Percentiles rank a stretch among this genome's conserved stretches.
phyloP scores from a whole-genome alignment of 1,284 basidiomycete species.

The Prillingera fragicola region DNA sequence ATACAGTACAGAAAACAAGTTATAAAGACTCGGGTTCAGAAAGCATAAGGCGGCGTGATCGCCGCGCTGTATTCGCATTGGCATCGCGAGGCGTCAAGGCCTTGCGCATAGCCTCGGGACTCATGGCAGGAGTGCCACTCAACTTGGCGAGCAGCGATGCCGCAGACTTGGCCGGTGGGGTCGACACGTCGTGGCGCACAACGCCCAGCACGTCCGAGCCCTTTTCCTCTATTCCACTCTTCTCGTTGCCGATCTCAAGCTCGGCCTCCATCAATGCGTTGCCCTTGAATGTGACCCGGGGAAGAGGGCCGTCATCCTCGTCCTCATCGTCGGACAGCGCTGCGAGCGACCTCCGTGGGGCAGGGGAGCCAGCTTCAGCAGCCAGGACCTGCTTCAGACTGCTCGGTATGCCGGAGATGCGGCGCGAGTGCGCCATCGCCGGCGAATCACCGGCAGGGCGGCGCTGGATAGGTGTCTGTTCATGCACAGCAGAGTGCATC shows the following conservation, averaged over 20 bases:
- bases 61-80: not conserved
- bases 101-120: constrained; percentile 1
- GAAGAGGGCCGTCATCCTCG: not conserved
- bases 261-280: too few relatives aligned
- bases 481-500: constrained; percentile 2
- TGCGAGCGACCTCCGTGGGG: not conserved
- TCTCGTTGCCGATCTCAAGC: too few relatives aligned
- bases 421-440: constrained; percentile 11
- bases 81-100: constrained; percentile 10
- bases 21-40: too few relatives aligned
- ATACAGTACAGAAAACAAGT: too few relatives aligned
- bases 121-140: not conserved
- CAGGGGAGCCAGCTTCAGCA: not conserved
- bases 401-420: constrained; percentile 13
- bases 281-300: not conserved
- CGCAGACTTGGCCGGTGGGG: constrained; percentile 9
- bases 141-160: constrained; percentile 8
- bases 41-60: too few relatives aligned
- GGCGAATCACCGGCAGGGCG: constrained; percentile 6
- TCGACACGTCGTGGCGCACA: constrained; percentile 16
- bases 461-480: not conserved
- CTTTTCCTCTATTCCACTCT: too few relatives aligned
- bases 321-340: not conserved
- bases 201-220: not conserved
- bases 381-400: constrained; percentile 8